Conservation (phyloP, 768 basidiomycete genomes). For the Leucocoprinus sp. region DNA sequence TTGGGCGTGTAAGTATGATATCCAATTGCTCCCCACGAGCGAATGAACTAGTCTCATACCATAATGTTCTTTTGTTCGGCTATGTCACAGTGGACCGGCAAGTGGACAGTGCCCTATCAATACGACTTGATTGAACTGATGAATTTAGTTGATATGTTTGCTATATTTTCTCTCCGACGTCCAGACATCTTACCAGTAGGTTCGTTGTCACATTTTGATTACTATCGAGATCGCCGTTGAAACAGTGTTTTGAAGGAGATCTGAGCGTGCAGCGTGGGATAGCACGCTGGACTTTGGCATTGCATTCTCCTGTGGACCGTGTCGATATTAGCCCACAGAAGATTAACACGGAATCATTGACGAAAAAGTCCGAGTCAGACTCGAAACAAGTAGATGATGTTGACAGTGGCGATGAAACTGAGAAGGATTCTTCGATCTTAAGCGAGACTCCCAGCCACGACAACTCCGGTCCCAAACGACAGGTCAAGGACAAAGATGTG, state of each 20-base stretch:
- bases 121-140: not conserved
- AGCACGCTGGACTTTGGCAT: conserved; percentile 58
- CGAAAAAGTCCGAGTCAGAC: conserved; percentile 11
- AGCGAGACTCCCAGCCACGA: conserved; percentile 10
- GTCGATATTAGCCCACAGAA: conserved; percentile 47
- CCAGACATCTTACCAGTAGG: conserved; percentile 63
- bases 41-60: not conserved
- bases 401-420: conserved; percentile 17
- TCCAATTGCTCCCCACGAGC: not conserved
- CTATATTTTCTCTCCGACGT: conserved; percentile 79
- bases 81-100: conserved; percentile 52
- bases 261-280: conserved; percentile 77
- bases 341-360: conserved; percentile 17
- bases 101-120: conserved; percentile 1
- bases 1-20: conserved; percentile 51
- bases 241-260: conserved; percentile 44
- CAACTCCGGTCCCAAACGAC: conserved; percentile 11
- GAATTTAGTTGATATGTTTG: conserved; percentile 77
- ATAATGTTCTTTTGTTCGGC: not conserved
- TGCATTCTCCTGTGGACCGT: conserved; percentile 44
- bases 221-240: not conserved
- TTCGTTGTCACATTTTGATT: conserved; percentile 12
- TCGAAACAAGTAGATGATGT: not conserved
- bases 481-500: conserved; percentile 4
- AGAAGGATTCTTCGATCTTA: conserved; percentile 22